Conservation (phyloP, 78 protist species). For the Guillardia theta region DNA sequence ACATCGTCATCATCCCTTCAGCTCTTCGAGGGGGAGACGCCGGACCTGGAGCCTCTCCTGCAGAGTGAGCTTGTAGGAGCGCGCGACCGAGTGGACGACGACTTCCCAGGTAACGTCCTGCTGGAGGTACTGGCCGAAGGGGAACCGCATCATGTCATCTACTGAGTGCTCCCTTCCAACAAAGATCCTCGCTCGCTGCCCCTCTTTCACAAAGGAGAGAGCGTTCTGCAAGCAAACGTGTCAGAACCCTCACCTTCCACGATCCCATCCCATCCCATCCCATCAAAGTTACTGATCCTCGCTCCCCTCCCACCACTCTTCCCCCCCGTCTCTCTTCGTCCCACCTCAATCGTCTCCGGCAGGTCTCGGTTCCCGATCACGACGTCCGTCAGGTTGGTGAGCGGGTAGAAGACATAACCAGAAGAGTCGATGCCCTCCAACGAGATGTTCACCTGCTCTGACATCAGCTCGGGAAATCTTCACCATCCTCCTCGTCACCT, state of each 20-base stretch:
- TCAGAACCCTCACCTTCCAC: too few relatives aligned
- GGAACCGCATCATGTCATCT: not conserved
- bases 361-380: not conserved
- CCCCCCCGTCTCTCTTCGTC: too few relatives aligned
- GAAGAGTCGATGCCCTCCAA: not conserved
- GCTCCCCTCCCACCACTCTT: too few relatives aligned
- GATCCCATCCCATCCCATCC: too few relatives aligned
- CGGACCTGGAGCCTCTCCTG: not conserved
- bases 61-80: not conserved
- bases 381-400: not conserved
- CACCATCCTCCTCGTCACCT: not conserved
- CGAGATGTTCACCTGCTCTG: not conserved
- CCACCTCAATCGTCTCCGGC: conserved; percentile 18
- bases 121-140: not conserved
- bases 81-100: not conserved
- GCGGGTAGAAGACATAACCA: not conserved
- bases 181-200: not conserved
- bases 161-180: not conserved
- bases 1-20: not conserved
- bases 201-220: not conserved
- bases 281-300: too few relatives aligned
- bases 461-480: not conserved
- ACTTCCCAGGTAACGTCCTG: not conserved
- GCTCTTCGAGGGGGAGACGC: not conserved
- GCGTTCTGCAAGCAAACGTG: too few relatives aligned